Base-by-base conservation (phyloP, 768 basidiomycete species). In the Amanita molliuscula region DNA sequence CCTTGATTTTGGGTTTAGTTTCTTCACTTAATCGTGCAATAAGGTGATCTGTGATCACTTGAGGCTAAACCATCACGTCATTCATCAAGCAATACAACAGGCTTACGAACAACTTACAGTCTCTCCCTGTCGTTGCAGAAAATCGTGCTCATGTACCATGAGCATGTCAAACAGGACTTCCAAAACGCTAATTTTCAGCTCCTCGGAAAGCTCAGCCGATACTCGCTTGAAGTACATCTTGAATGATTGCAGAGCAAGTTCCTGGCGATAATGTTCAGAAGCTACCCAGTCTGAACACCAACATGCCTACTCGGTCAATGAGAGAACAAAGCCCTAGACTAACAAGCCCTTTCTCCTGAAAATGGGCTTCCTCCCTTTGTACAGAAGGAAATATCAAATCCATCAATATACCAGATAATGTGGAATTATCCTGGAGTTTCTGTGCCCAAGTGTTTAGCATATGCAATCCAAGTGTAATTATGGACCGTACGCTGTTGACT, bases 311-410 rank as follows among this genome's bases (percentile, higher is more conserved):
- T 16, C 49, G 40, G 41, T 33, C 89, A 52, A 96, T 89, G 51
- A 93, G 77, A 58, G 84, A 91, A 61, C 88, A 91, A 11, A 94
- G 68, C 1, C 90, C 91, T 1, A 96, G 70, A 52, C 81, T 79
- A 50, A 88, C 69, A 9, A 93, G 71, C 1, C 90, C 90, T 62
- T 85, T 82, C 63, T 91, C 87, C 35, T 88, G 75, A 58, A 94
- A 73, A 0, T 75, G 72, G 4, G 88, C 73, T 56, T 95, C 91
- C 66, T 94, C 94, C 47, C 89, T 79, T 60, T 84, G 82, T 38
- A 97, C 88, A 4, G 89, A 81, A 2, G 95, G 95, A 28, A 96
- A 79, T 59, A 97, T 90, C 15, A 99, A 70, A 57, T 97, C 91
- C 8, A 75, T 73, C 21, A 94, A 75, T 42, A 92, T 76, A 53